Percentiles rank a stretch among this genome's conserved stretches.
Conservation (phyloP, 148 eudicot species). For the Spergularia bocconei region DNA sequence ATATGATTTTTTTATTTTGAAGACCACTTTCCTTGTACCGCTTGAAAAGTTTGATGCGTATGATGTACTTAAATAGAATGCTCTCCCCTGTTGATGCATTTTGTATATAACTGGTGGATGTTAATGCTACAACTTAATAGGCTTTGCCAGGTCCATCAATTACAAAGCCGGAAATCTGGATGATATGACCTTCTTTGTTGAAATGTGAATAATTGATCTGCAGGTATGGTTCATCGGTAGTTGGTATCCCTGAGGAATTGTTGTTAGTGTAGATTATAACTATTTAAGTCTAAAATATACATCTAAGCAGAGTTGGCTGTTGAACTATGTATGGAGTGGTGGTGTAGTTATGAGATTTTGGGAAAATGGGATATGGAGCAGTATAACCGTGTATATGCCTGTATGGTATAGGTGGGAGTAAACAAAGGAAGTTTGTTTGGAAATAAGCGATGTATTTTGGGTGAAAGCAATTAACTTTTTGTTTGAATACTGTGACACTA, state of each 20-base stretch:
- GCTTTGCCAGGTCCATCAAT: neutral
- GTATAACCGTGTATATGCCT: too few species aligned
- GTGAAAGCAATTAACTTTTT: too few species aligned
- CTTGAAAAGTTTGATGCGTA: neutral
- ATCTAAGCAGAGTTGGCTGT: too few species aligned
- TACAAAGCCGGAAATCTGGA: neutral
- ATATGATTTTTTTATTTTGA: neutral
- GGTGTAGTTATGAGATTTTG: too few species aligned
- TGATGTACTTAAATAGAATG: neutral
- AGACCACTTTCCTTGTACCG: neutral
- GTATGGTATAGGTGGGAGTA: too few species aligned
- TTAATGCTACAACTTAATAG: neutral
- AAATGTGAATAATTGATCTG: neutral
- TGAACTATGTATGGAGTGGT: too few species aligned
- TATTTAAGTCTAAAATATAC: too few species aligned
- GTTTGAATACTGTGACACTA: too few species aligned
- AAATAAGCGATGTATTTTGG: too few species aligned
- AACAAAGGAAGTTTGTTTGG: too few species aligned
- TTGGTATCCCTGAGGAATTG: neutral
- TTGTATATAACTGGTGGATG: neutral
- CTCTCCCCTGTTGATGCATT: too few species aligned
- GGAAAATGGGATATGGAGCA: too few species aligned
- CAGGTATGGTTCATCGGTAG: neutral
- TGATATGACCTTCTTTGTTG: neutral
- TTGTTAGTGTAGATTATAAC: neutral